Base-by-base conservation (phyloP, 2,329 filamentous ascomycete species). In the Colletotrichum orbiculare region DNA sequence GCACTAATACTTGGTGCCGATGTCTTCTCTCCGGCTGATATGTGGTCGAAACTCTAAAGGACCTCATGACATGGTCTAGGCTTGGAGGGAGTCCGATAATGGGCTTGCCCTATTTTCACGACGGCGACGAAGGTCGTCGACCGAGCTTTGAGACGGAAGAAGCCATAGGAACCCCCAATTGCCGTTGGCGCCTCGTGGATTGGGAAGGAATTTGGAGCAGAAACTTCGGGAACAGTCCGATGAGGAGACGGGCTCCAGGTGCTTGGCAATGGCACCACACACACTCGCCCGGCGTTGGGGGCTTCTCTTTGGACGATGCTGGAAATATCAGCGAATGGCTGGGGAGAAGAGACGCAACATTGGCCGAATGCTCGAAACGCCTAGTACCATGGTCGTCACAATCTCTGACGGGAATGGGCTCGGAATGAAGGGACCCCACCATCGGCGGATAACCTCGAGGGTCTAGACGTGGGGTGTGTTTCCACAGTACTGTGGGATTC, bases 341-440 rank as follows among this genome's bases (percentile, higher is more conserved):
- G 59, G 41, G 47, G 47, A 25, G 25, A 25, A 63, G 47, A 50
- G 58, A 63, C 57, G 58, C 63, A 45, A 65, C 53, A 13, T 43
- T 38, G 47, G 17, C 43, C 34, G 52, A 37, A 63, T 43, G n/a
- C 52, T 66, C 52, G 58, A 63, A 63, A 66, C 58, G 38, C 37
- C 12, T 52, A 56, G 46, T 48, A 43, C 25, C 25, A 25, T 25
- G 25, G 25, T 25, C 25, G 52, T 62, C 47, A 57, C 52, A 54
- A 53, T 25, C 47, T 45, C 46, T 47, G 34, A 50, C 34, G 53
- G 41, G 48, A 35, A 62, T 37, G 35, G 52, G 45, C 54, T 57
- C 53, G 52, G 37, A 57, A 41, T 38, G 59, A n/a, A 10, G 45
- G 54, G 38, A 42, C 33, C 60, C 52, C 46, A 52, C 52, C 46